These are phyloP conservation scores for Clarireedia homoeocarpa DNA, from an alignment of 2,329 filamentous ascomycete species.

Conservation along the genomic window DNA sequence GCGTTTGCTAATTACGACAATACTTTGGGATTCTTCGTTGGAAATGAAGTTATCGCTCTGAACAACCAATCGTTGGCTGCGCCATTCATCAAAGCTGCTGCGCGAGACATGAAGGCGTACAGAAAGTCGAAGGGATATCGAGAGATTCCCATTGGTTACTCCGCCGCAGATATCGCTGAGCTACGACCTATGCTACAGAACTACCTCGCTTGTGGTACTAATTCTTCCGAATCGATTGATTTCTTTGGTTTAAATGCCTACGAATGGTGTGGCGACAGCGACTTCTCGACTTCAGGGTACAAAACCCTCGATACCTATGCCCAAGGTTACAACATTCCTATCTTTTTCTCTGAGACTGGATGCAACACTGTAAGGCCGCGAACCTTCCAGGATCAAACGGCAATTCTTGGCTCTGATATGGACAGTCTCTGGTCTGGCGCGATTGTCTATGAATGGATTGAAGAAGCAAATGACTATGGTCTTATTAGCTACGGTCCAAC, in stretches of 20 bases:
- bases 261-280: slow-evolving; percentile 59
- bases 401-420: slow-evolving; percentile 73
- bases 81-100: slow-evolving; percentile 76
- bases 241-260: slow-evolving; percentile 85
- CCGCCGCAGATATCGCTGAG: slow-evolving; percentile 73
- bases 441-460: slow-evolving; percentile 86
- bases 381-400: slow-evolving; percentile 62
- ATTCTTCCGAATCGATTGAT: slow-evolving; percentile 63
- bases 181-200: slow-evolving; percentile 54
- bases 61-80: slow-evolving; percentile 54
- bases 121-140: slow-evolving; percentile 69
- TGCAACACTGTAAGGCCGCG: slow-evolving; percentile 62
- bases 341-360: slow-evolving; percentile 85
- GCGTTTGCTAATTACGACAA: slow-evolving; percentile 56
- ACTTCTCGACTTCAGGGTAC: slow-evolving; percentile 62
- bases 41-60: slow-evolving; percentile 75
- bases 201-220: slow-evolving; percentile 71
- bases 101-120: slow-evolving; percentile 76
- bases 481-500: slow-evolving; percentile 65
- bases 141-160: slow-evolving; percentile 78
- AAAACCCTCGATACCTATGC: slow-evolving; percentile 57
- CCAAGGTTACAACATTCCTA: slow-evolving; percentile 67
- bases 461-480: slow-evolving; percentile 77
- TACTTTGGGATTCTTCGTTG: slow-evolving; percentile 75
- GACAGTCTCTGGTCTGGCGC: slow-evolving; percentile 61